Evolutionary conservation across 106 monocot genomes (phyloP).

Genomic region (Cymbidium sinense): DNA sequence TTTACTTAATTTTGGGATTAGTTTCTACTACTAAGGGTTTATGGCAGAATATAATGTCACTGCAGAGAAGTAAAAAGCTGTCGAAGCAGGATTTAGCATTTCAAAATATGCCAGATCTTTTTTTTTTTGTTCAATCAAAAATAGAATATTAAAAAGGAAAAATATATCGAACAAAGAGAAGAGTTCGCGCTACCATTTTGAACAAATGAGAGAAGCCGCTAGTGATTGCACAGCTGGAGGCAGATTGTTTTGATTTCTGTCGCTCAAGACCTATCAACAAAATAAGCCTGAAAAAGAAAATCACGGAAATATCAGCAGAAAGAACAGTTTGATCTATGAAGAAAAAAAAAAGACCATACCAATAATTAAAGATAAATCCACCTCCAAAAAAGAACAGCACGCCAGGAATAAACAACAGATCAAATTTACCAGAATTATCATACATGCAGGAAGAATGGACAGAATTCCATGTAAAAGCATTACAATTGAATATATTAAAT

Average conservation of each 20-base stretch:
- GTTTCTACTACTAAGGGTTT: neutral
- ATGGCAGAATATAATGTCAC: neutral
- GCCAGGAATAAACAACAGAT: too few species aligned
- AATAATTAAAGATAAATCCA: too few species aligned
- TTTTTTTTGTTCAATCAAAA: neutral
- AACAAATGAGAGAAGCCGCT: neutral
- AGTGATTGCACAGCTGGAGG: neutral
- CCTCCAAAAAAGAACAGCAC: too few species aligned
- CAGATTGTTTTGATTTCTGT: neutral
- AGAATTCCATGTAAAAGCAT: too few species aligned
- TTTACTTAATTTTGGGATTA: neutral
- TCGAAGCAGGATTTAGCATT: neutral
- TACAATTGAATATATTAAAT: too few species aligned
- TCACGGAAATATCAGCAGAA: neutral
- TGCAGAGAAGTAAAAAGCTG: neutral
- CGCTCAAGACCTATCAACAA: neutral
- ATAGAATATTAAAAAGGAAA: neutral
- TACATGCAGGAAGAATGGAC: too few species aligned
- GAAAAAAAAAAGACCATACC: neutral
- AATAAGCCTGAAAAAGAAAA: neutral
- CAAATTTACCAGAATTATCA: too few species aligned
- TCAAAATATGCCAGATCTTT: neutral
- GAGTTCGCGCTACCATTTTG: slow-evolving; percentile 2
- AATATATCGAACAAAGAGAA: slow-evolving; percentile 1
- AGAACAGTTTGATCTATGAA: neutral